Evolutionary conservation across 1,284 basidiomycete genomes (phyloP).

Genomic region (Gymnopus androsaceus): DNA sequence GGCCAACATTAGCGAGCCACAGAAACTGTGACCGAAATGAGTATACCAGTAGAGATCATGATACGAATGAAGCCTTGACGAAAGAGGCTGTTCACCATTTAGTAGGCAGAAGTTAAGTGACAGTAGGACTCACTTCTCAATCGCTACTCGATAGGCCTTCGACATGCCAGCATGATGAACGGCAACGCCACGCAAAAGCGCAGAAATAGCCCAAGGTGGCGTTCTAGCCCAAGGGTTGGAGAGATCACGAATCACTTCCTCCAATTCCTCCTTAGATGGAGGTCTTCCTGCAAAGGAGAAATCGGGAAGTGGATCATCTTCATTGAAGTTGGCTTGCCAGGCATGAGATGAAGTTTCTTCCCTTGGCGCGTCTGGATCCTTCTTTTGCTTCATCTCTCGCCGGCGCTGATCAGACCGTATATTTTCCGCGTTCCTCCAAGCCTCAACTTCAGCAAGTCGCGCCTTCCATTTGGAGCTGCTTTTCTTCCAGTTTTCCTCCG

Average conservation of each 20-base stretch:
- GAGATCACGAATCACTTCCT: conserved; percentile 49
- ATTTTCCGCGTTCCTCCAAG: conserved; percentile 47
- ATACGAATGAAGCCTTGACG: conserved; percentile 63
- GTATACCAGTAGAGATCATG: conserved; percentile 60
- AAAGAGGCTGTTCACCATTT: conserved; percentile 46
- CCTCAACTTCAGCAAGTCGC: conserved; percentile 54
- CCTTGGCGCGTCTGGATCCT: conserved; percentile 36
- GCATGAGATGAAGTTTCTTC: conserved; percentile 10
- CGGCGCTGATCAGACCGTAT: conserved; percentile 44
- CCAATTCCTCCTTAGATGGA: conserved; percentile 49
- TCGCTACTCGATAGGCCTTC: conserved; percentile 55
- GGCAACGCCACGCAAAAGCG: conserved; percentile 60
- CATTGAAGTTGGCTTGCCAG: conserved; percentile 8
- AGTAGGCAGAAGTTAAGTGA: background rate
- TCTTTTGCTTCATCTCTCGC: conserved; percentile 41
- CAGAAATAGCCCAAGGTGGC: conserved; percentile 47
- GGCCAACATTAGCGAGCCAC: conserved; percentile 34
- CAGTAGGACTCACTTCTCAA: conserved; percentile 52
- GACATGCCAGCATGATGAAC: conserved; percentile 75
- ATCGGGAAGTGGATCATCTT: conserved; percentile 48
- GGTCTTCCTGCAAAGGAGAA: conserved; percentile 58
- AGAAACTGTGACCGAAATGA: conserved; percentile 5
- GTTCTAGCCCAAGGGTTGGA: conserved; percentile 29
- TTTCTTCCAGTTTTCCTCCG: conserved; percentile 53
- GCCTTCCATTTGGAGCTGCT: conserved; percentile 49